Evolutionary conservation across 768 basidiomycete species (phyloP), one percentile per base, ranked within the genome.

Genomic region (Amanita phalloides): DNA sequence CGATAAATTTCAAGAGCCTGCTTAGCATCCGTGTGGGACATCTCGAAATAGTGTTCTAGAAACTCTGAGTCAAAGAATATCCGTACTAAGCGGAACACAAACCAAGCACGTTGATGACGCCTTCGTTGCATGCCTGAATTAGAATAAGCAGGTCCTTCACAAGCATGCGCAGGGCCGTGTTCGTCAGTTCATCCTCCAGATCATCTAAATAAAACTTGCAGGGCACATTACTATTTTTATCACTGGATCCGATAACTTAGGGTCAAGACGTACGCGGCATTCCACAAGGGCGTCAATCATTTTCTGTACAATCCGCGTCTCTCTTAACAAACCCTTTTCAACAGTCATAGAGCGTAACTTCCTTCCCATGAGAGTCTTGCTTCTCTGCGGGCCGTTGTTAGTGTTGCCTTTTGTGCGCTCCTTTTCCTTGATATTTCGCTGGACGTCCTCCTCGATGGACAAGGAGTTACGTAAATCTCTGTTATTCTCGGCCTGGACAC

Each of bases 41-140:
- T 98, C 64, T 96, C 94, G 61, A 98, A 97, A 67, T 96, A 99
- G 68, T 95, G 87, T 62, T 97, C 96, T 83, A n/a, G 59, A 68
- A 56, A 42, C 57, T 61, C 49, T 69, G 60, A 55, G 62, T 66
- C 43, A 37, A 53, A 38, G n/a, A 53, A 9, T 9, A 6, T 9
- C 32, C 23, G 32, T 35, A 45, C 17, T 20, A 25, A 21, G 21
- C 42, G 13, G 17, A 23, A 66, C 62, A 68, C 66, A 68, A 68
- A 78, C 82, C 93, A 42, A 88, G 71, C 33, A 86, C 80, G 58
- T 87, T 88, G 60, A 85, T 83, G 14, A 86, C 90, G 37, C 94
- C 96, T 62, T 99, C 96, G 58, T 99, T 99, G 38, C 91, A 86
- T 2, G 92, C 92, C 63, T 96, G 93, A 64, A 97, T 97, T 14